Base-by-base conservation (phyloP, 208 protist species). In the Leishmania amazonensis region DNA sequence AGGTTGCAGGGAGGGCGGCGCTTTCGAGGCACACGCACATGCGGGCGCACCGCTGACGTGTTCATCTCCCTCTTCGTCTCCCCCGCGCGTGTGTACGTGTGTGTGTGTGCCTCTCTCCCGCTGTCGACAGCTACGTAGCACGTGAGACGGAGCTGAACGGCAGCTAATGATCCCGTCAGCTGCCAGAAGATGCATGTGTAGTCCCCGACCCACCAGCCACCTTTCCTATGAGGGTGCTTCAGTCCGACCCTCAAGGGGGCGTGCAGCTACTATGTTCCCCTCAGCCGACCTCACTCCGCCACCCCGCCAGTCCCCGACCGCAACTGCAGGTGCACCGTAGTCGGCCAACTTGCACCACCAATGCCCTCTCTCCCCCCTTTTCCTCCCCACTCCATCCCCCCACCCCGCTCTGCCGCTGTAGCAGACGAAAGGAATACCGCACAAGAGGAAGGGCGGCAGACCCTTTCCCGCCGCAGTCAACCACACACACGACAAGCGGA, bases 201-300 rank as follows among this genome's bases (percentile, higher is more conserved):
- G 64, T 9, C 31, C 64, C 15, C 17, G 64, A 9, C 17, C 64
- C 64, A 42, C 64, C 24, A 42, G 7, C 35, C 64, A 19, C 64
- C 28, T 4, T 17, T 68, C 35, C 15, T 42, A 28, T 40, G 35
- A 17, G 31, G 28, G 11, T 13, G 64, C 64, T 17, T 68, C 64
- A 42, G 28, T 24, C 35, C 3, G 42, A 42, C 64, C 64, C 64
- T 19, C 31, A 24, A 6, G 35, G 64, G 15, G 31, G 64, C 31
- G 64, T 68, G 64, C 28, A 64, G 58, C 28, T 28, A 64, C 15
- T 40, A 8, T 68, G 31, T 11, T 4, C 31, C 31, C 62, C 31
- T 68, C 31, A 21, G 31, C 62, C 62, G 2, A 53, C 73, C 49
- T 78, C 65, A 80, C 19, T 74, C 67, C 45, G 45, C 40, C 70